Base-by-base conservation (phyloP, 2,329 filamentous ascomycete genomes). In the Hirsutella thompsonii region DNA sequence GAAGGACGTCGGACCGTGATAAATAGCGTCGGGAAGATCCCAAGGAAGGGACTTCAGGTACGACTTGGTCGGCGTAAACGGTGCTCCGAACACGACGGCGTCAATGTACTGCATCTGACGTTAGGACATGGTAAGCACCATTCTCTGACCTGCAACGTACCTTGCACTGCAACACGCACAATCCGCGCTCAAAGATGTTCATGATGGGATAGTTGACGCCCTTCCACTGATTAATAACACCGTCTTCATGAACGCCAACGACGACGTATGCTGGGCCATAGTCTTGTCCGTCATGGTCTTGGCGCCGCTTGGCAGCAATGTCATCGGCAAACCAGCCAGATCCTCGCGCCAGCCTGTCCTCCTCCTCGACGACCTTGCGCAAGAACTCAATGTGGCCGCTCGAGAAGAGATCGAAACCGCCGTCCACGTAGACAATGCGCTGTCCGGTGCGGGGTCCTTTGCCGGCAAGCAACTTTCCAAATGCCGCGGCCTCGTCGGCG, bases 151-250 rank as follows among this genome's bases (percentile, higher is more conserved):
- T 5, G 8, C 5, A 36, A 60, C 75, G 54, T 69, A 90, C 86
- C 61, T 83, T 83, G 69, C 92, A 98, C 57, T 98, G 92, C 47
- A 96, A 68, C 23, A 96, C 90, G 58, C 92, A 98, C 19, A 98
- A 77, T 2, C 89, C 89, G 34, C 92, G 82, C 68, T 98, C 92
- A 54, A 90, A 94, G 43, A 94, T 89, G 67, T 96, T 98, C 92
- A 98, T 98, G 65, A 98, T 96, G 20, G 92, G 92, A 58, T 95
- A 98, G 66, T 98, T 98, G 53, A 95, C 74, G 29, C 92, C 90
- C 64, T 96, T 96, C 83, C 88, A 93, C 53, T 82, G 70, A 63
- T 98, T 98, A 61, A 98, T 94, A 45, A 94, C 88, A 48, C 83
- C 79, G 59, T 98, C 92, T 54, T 94, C 85, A 62, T 98, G 92